Evolutionary conservation across 805 yeast species (phyloP).

Genomic region (Torulaspora microellipsoides): DNA sequence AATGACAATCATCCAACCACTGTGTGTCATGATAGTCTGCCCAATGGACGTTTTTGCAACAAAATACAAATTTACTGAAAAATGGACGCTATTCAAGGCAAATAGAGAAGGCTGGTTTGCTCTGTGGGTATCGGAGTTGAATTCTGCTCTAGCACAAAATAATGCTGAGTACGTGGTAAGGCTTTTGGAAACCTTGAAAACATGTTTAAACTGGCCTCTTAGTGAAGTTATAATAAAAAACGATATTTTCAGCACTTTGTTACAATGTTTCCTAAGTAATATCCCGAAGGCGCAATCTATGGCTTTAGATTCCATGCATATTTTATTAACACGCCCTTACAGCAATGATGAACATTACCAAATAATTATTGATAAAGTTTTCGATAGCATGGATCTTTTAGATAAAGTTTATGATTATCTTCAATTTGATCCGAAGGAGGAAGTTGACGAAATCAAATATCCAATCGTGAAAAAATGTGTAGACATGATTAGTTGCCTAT

Average conservation of each 20-base stretch:
- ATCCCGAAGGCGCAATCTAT: conserved; percentile 70
- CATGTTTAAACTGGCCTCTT: conserved; percentile 87
- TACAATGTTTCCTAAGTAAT: conserved; percentile 52
- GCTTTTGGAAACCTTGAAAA: conserved; percentile 75
- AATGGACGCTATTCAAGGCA: conserved; percentile 52
- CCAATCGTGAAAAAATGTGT: conserved; percentile 83
- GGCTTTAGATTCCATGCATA: conserved; percentile 88
- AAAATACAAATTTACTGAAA: conserved; percentile 54
- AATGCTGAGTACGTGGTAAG: conserved; percentile 55
- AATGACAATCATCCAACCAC: conserved; percentile 68
- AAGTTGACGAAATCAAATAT: conserved; percentile 73
- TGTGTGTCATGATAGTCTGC: conserved; percentile 78
- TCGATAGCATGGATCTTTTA: conserved; percentile 72
- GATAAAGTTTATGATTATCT: conserved; percentile 54
- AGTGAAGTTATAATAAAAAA: conserved; percentile 67
- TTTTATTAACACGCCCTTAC: conserved; percentile 76
- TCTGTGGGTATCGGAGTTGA: conserved; percentile 57
- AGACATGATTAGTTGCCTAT: conserved; percentile 62
- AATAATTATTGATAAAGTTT: conserved; percentile 73
- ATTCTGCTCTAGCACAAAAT: conserved; percentile 41
- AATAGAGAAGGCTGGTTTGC: conserved; percentile 82
- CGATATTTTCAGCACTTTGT: conserved; percentile 59
- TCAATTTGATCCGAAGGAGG: conserved; percentile 52
- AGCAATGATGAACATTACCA: conserved; percentile 63
- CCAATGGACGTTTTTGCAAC: conserved; percentile 59